Conservation (phyloP, 169 alveolate genomes). For the Babesia caballi region DNA sequence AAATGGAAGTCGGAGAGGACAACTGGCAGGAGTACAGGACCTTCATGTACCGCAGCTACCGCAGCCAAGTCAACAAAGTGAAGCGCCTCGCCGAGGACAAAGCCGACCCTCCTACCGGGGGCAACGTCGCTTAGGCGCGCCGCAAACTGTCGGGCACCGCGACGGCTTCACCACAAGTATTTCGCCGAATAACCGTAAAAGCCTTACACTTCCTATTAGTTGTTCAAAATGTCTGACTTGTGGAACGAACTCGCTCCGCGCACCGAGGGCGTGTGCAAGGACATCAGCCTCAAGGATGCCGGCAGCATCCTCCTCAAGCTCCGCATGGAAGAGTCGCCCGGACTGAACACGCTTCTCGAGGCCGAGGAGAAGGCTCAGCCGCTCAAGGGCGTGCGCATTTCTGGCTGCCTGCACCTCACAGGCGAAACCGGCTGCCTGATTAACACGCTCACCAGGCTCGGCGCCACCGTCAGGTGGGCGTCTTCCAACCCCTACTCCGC, state of each 20-base stretch:
- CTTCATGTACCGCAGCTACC: constrained; percentile 9
- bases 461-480: constrained; percentile 98
- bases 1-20: constrained; percentile 6
- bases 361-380: constrained; percentile 88
- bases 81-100: background rate
- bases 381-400: constrained; percentile 90
- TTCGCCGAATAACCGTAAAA: background rate
- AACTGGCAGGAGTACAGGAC: constrained; percentile 9
- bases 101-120: background rate
- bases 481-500: constrained; percentile 97
- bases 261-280: constrained; percentile 53
- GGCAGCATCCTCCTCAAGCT: constrained; percentile 29
- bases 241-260: constrained; percentile 54
- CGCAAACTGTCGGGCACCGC: background rate
- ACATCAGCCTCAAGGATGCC: constrained; percentile 24
- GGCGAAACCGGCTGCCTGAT: constrained; percentile 88
- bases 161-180: background rate
- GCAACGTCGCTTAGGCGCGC: background rate
- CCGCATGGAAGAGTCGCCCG: constrained; percentile 91
- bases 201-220: too few relatives aligned
- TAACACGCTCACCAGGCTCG: constrained; percentile 84
- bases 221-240: constrained; percentile 51
- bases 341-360: constrained; percentile 88
- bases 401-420: constrained; percentile 98
- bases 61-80: constrained; percentile 1